Base-by-base conservation (phyloP, 352 stramenopile species). In the Phytophthora aleatoria region DNA sequence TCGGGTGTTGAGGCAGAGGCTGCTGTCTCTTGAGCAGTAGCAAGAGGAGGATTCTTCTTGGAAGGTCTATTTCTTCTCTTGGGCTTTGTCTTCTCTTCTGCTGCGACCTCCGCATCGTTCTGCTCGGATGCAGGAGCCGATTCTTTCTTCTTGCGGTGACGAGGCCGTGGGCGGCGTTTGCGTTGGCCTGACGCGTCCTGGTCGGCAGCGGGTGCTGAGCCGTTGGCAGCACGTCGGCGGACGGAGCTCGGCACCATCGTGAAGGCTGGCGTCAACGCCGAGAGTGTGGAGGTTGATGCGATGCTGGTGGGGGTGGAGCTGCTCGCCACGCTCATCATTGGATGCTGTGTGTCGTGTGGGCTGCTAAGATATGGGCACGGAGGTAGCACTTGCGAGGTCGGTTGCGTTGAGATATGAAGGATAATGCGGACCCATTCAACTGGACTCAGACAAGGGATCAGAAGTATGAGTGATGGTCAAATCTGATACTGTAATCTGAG, bases 161-260 rank as follows among this genome's bases (percentile, higher is more conserved):
- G 64, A 61, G 49, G 50, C 31, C 69, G 54, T 8, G 45, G 28
- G n/a, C 55, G 57, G 27, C 50, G 44, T 26, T 69, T 72, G 24
- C 55, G 59, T 50, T 58, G 38, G 12, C 28, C 26, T 24, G 52
- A 26, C 5, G 27, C 48, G 33, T 62, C 50, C 57, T 60, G 38
- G n/a, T 20, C n/a, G 31, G n/a, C 54, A 30, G 35, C 15, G 31
- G 24, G 35, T 50, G 42, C 12, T 16, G 48, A 45, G 26, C 50
- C 20, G 27, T 8, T 54, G 16, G 42, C 20, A 28, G 42, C 55
- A 28, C 52, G 50, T 26, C 50, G 52, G 7, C 57, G 69, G 20
- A 80, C 72, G 36, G 72, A 61, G 51, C 39, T 64, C 10, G 72
- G 72, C 4, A 80, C 54, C 72, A 77, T 77, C 8, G 47, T 48